phyloP scores from a whole-genome alignment of 2,329 filamentous ascomycete species.

The Fusarium transvaalense region DNA sequence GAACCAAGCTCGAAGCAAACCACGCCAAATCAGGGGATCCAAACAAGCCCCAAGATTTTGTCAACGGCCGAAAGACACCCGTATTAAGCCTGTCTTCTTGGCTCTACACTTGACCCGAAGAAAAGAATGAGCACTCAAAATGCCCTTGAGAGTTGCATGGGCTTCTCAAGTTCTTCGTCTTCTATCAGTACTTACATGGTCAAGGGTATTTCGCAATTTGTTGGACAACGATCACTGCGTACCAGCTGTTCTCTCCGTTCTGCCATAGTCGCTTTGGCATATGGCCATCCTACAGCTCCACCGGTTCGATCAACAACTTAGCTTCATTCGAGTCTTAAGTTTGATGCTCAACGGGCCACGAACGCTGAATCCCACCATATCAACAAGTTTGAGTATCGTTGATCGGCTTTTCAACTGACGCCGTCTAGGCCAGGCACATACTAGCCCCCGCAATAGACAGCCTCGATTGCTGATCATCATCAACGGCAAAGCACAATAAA shows the following conservation, averaged over 20 bases:
- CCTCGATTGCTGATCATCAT: conserved; percentile 10
- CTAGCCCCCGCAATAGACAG: conserved; percentile 21
- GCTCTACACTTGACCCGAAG: conserved; percentile 7
- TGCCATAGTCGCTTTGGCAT: background rate
- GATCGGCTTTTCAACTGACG: conserved; percentile 1
- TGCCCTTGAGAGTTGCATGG: background rate
- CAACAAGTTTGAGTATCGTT: conserved; percentile 10
- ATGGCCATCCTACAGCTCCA: conserved; percentile 4
- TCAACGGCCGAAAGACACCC: conserved; percentile 41
- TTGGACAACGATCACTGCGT: background rate
- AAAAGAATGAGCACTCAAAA: background rate
- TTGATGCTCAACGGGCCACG: conserved; percentile 8
- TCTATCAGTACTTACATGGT: background rate
- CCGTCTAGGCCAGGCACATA: conserved; percentile 10
- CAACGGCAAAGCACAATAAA: conserved; percentile 7
- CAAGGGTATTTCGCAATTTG: background rate
- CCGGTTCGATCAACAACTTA: background rate
- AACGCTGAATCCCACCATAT: conserved; percentile 5
- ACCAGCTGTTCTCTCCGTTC: background rate
- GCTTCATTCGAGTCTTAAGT: conserved; percentile 1
- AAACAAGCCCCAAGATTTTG: conserved; percentile 25
- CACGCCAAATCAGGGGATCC: conserved; percentile 34
- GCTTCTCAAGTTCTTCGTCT: conserved; percentile 1
- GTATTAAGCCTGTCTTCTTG: background rate
- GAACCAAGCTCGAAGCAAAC: conserved; percentile 13